These are phyloP conservation scores for Thelephora aurantiotincta DNA, from an alignment of 768 basidiomycete genomes.

Conservation along the genomic window DNA sequence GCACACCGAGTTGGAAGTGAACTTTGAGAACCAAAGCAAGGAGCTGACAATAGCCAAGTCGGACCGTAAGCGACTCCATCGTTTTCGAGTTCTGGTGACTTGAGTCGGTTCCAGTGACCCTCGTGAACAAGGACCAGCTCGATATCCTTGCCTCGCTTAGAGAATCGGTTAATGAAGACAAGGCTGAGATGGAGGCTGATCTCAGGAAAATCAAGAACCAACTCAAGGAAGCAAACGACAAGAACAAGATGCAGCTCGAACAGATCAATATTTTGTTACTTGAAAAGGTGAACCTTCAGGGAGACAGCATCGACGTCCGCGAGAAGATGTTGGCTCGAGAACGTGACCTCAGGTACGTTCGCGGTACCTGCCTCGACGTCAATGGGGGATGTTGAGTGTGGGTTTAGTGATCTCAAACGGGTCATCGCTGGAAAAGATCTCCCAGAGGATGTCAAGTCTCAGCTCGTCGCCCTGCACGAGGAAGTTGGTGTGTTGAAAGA, in stretches of 20 bases:
- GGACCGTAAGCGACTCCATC: constrained; percentile 43
- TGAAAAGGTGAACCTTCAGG: constrained; percentile 85
- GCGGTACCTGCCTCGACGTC: constrained; percentile 3
- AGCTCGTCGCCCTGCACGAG: constrained; percentile 62
- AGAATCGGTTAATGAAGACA: constrained; percentile 83
- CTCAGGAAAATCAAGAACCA: constrained; percentile 47
- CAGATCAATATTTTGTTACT: constrained; percentile 74
- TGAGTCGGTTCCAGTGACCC: constrained; percentile 40
- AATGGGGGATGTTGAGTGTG: neutral
- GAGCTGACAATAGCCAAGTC: constrained; percentile 78
- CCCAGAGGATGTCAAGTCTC: constrained; percentile 70
- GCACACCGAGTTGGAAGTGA: constrained; percentile 59
- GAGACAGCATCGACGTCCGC: constrained; percentile 79
- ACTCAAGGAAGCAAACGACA: constrained; percentile 61
- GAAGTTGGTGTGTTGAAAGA: constrained; percentile 62
- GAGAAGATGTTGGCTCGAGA: constrained; percentile 81
- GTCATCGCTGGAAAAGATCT: constrained; percentile 61
- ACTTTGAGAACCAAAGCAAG: constrained; percentile 41
- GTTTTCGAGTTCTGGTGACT: constrained; percentile 1
- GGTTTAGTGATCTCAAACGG: constrained; percentile 59
- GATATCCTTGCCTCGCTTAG: constrained; percentile 79
- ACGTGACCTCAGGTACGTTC: constrained; percentile 64
- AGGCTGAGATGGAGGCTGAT: constrained; percentile 58
- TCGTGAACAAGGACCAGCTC: constrained; percentile 88
- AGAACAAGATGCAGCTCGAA: constrained; percentile 84